phyloP scores from a whole-genome alignment of 2,329 filamentous ascomycete genomes.

The Xylaria sp. region DNA sequence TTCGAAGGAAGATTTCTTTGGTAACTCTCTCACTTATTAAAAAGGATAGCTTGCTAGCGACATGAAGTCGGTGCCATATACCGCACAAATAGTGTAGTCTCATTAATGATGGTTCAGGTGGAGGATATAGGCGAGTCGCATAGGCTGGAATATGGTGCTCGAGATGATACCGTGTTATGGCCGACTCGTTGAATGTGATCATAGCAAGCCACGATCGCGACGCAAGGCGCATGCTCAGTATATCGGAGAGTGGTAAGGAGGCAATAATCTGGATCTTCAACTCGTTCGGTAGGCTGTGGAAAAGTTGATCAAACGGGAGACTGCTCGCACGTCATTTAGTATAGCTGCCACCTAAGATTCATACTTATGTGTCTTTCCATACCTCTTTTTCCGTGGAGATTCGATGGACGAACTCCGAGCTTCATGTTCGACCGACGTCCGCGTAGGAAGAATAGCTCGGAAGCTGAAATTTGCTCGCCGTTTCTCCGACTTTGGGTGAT shows the following conservation, averaged over 20 bases:
- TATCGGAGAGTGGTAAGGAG: constrained; percentile 68
- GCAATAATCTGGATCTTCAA: constrained; percentile 72
- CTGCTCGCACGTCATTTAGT: constrained; percentile 43
- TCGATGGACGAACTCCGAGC: constrained; percentile 45
- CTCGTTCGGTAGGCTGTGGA: constrained; percentile 68
- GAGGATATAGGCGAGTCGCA: constrained; percentile 68
- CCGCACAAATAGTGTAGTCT: constrained; percentile 72
- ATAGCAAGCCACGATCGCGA: constrained; percentile 70
- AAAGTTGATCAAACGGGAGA: constrained; percentile 66
- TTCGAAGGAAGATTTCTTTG: constrained; percentile 72
- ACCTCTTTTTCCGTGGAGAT: constrained; percentile 45
- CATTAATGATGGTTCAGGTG: constrained; percentile 58
- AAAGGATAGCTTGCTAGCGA: constrained; percentile 70
- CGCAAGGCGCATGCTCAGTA: constrained; percentile 68
- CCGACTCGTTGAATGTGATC: constrained; percentile 68
- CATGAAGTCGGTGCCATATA: constrained; percentile 73
- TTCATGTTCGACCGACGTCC: constrained; percentile 49
- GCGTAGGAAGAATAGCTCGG: constrained; percentile 48
- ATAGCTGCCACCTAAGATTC: not conserved
- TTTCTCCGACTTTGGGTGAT: constrained; percentile 47
- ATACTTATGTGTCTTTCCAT: constrained; percentile 15
- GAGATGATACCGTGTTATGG: constrained; percentile 71
- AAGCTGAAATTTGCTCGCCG: constrained; percentile 50
- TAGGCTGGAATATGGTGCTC: constrained; percentile 70
- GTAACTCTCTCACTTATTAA: constrained; percentile 73